Conservation (phyloP, 306 rosid genomes). For the Morella rubra region DNA sequence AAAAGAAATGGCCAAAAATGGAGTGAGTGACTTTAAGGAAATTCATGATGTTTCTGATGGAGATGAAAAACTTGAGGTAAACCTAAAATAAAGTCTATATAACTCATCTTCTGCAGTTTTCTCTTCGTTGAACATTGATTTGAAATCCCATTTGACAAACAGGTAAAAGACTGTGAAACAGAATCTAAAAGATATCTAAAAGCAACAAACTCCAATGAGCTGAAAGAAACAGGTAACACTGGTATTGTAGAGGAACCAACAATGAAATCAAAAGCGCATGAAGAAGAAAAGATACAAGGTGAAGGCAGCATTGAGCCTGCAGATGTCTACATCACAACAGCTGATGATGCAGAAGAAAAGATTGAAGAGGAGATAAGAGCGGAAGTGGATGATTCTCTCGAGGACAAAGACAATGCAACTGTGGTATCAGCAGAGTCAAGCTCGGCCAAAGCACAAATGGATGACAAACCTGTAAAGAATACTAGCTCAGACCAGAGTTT, state of each 20-base stretch:
- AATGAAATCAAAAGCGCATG: slow-evolving; percentile 3
- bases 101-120: not conserved
- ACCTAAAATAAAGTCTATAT: too few species aligned
- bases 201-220: slow-evolving; percentile 25
- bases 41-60: not conserved
- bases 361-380: not conserved
- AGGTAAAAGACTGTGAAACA: slow-evolving; percentile 29
- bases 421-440: slow-evolving; percentile 10
- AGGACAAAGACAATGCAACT: not conserved
- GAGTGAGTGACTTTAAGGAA: slow-evolving; percentile 15
- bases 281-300: slow-evolving; percentile 12
- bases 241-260: slow-evolving; percentile 11
- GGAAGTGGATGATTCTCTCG: not conserved
- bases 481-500: slow-evolving; percentile 1
- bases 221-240: not conserved
- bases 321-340: not conserved
- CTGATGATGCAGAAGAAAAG: slow-evolving; percentile 7
- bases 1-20: slow-evolving; percentile 6
- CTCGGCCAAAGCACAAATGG: slow-evolving; percentile 2
- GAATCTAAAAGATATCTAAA: slow-evolving; percentile 1
- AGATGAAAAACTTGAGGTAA: slow-evolving; percentile 6
- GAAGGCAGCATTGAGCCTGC: not conserved
- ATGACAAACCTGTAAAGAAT: not conserved
- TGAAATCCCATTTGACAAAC: slow-evolving; percentile 1
- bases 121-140: slow-evolving; percentile 2